phyloP scores from a whole-genome alignment of 805 yeast species.

The Teunomyces barrocoloradensis region DNA sequence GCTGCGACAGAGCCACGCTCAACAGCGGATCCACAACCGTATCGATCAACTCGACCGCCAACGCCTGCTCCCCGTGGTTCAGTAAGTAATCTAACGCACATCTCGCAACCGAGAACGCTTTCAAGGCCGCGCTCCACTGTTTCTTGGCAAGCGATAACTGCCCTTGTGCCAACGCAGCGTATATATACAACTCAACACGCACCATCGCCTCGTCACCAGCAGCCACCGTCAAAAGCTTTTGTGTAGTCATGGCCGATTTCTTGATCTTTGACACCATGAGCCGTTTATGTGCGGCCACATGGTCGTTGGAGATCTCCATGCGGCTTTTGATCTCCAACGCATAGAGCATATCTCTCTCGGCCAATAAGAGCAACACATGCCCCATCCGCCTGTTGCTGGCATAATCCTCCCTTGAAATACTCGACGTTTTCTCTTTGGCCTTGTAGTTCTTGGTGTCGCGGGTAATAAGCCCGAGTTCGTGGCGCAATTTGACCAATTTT shows the following conservation, averaged over 20 bases:
- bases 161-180: slow-evolving; percentile 52
- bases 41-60: slow-evolving; percentile 56
- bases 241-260: slow-evolving; percentile 50
- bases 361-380: slow-evolving; percentile 56
- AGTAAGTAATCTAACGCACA: slow-evolving; percentile 55
- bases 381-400: slow-evolving; percentile 52
- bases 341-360: slow-evolving; percentile 73
- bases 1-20: slow-evolving; percentile 50
- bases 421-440: slow-evolving; percentile 45
- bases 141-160: slow-evolving; percentile 49
- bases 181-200: slow-evolving; percentile 32
- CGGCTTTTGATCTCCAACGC: slow-evolving; percentile 61
- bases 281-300: slow-evolving; percentile 44
- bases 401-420: slow-evolving; percentile 49
- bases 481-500: slow-evolving; percentile 62
- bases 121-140: slow-evolving; percentile 54
- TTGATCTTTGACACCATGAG: slow-evolving; percentile 62
- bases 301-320: slow-evolving; percentile 52
- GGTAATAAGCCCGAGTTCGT: slow-evolving; percentile 58
- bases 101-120: slow-evolving; percentile 57
- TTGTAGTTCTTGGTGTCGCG: slow-evolving; percentile 65
- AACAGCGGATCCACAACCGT: slow-evolving; percentile 66
- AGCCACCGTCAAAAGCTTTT: slow-evolving; percentile 42
- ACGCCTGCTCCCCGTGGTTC: slow-evolving; percentile 26
- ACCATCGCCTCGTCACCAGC: slow-evolving; percentile 31